Conservation (phyloP, 805 yeast genomes). For the Metschnikowia sp. region DNA sequence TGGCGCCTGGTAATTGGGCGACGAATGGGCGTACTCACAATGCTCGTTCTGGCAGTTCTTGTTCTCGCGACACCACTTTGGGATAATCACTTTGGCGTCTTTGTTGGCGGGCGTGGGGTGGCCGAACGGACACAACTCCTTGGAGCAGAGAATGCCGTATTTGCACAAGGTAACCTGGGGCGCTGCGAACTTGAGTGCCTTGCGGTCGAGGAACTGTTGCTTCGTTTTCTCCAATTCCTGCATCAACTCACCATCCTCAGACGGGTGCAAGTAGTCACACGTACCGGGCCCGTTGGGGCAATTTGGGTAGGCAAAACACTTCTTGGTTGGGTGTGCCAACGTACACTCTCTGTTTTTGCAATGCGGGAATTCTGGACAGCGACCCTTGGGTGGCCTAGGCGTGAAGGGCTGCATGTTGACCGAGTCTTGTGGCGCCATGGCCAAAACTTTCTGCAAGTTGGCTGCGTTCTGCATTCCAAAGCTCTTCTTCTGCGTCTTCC, state of each 20-base stretch:
- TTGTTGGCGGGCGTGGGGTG: conserved; percentile 88
- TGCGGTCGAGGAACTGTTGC: conserved; percentile 45
- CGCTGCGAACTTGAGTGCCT: conserved; percentile 19
- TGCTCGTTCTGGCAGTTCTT: conserved; percentile 55
- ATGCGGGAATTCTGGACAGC: conserved; percentile 71
- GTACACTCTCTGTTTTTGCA: conserved; percentile 68
- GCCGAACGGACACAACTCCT: conserved; percentile 80
- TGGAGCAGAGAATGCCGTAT: conserved; percentile 71
- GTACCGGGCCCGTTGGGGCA: conserved; percentile 81
- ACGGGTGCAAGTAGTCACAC: conserved; percentile 79
- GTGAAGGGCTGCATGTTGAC: conserved; percentile 32
- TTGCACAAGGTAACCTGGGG: conserved; percentile 57
- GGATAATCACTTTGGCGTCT: conserved; percentile 61
- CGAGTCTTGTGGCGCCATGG: conserved; percentile 25
- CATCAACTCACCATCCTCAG: conserved; percentile 74
- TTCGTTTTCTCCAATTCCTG: conserved; percentile 64
- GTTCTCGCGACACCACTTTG: conserved; percentile 77
- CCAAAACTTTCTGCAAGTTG: conserved; percentile 42
- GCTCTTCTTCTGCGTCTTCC: conserved; percentile 19
- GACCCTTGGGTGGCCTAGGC: conserved; percentile 51
- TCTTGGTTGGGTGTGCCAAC: conserved; percentile 76
- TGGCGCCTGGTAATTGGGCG: conserved; percentile 50
- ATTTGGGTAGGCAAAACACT: conserved; percentile 70
- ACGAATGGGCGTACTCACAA: conserved; percentile 81
- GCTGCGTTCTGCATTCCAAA: conserved; percentile 38